These are phyloP conservation scores for Penicillium sp. DNA, from an alignment of 2,329 filamentous ascomycete genomes.

Conservation along the genomic window DNA sequence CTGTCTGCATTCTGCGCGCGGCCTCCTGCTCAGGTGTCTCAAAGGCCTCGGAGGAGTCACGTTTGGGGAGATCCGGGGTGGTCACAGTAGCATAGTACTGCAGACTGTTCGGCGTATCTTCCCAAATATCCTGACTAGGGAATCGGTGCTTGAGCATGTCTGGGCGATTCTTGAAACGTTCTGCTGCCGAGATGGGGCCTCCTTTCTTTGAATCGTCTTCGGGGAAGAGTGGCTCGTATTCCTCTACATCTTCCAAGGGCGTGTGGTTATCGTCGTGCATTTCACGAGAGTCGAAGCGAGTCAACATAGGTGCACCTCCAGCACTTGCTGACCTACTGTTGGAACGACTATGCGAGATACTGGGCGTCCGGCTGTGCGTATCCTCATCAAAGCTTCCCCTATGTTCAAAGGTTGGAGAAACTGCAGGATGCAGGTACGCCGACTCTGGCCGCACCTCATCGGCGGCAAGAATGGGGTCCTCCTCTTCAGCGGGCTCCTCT, in stretches of 20 bases:
- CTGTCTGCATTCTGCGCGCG: conserved; percentile 40
- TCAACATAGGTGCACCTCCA: conserved; percentile 55
- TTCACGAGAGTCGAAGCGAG: conserved; percentile 56
- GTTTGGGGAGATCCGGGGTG: conserved; percentile 65
- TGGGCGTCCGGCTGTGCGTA: conserved; percentile 51
- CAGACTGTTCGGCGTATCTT: conserved; percentile 85
- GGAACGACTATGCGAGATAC: conserved; percentile 61
- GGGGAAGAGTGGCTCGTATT: conserved; percentile 92
- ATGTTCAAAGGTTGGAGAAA: conserved; percentile 70
- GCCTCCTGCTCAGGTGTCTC: conserved; percentile 52
- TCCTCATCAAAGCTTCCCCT: conserved; percentile 58
- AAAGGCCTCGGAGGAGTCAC: conserved; percentile 41
- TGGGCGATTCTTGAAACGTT: conserved; percentile 56
- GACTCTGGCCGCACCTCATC: conserved; percentile 75
- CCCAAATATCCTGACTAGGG: conserved; percentile 95
- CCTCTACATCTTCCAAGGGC: conserved; percentile 81
- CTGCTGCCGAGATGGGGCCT: conserved; percentile 51
- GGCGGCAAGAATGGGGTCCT: conserved; percentile 79
- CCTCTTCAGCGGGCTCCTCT: conserved; percentile 56
- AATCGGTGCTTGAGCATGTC: conserved; percentile 66
- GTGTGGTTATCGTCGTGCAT: conserved; percentile 57
- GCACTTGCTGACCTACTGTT: conserved; percentile 64
- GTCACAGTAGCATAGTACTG: conserved; percentile 76
- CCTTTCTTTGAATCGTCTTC: conserved; percentile 66
- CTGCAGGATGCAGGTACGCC: conserved; percentile 72